Evolutionary conservation across 345 rosid species (phyloP), one percentile per base, ranked within the genome.

Genomic region (Brassica carinata): DNA sequence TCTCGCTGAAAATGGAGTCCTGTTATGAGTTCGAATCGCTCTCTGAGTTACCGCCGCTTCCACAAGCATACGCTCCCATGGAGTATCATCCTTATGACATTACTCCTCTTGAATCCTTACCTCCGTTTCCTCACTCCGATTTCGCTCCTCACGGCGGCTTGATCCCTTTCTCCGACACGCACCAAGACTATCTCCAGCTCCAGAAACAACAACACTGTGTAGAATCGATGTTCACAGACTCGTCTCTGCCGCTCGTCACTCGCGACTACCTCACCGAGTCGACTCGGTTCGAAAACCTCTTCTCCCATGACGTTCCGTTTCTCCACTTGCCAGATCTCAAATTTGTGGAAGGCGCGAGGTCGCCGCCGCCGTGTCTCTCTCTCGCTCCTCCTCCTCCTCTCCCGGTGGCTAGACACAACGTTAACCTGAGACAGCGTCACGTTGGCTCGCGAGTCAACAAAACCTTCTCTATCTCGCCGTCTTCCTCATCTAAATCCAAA

Each of bases 121-220:
- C 75, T 30, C 85, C 83, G 6, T 83, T 83, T 7, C 85, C 85
- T 23, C 26, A 40, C 51, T 79, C 83, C 38, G 85, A 79, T 13
- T 78, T 73, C 72, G 26, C 69, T 74, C 15, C 61, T 26, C 45
- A 40, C 65, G 63, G 15, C 69, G 55, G 15, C 23, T 34, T 30
- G 57, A 15, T 30, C 71, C 10, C 36, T 13, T 19, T 38, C 73
- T 65, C 63, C 80, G 51, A 79, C 58, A 27, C 53, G 11, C 10
- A 71, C 38, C 30, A 65, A n/a, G n/a, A 23, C 57, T 6, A 69
- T 15, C 67, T 43, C 69, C 79, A 36, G 7, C 51, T 38, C 2
- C 69, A 43, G 53, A 4, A 31, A 11, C 64, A 31, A 11, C 77
- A 75, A 26, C 51, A 62, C 10, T 1, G 0, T 2, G 6, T 13